Evolutionary conservation across 305 asterid species (phyloP).

Genomic region (Fraxinus xanthoxyloides): DNA sequence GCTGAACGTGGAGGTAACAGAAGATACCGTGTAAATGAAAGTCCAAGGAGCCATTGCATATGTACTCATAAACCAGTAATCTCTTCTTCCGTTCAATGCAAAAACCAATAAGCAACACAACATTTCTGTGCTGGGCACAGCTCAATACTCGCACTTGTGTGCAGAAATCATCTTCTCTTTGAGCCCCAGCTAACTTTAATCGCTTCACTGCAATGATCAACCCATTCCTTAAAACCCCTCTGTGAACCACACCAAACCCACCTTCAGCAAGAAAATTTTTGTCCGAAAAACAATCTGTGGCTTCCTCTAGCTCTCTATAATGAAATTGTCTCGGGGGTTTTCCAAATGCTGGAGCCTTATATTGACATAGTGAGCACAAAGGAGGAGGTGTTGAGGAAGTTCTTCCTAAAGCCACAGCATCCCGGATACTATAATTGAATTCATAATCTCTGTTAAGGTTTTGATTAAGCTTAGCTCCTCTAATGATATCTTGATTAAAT

Average conservation of each 20-base stretch:
- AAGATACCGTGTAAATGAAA: conserved; percentile 71
- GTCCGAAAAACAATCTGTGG: conserved; percentile 66
- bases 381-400: conserved; percentile 73
- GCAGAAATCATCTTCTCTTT: conserved; percentile 75
- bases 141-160: conserved; percentile 77
- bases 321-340: conserved; percentile 70
- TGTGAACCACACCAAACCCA: conserved; percentile 66
- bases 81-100: conserved; percentile 61
- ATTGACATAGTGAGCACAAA: conserved; percentile 66
- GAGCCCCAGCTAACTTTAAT: conserved; percentile 60
- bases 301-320: conserved; percentile 70
- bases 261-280: conserved; percentile 68
- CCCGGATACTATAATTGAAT: conserved; percentile 63
- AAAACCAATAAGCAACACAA: conserved; percentile 76
- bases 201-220: conserved; percentile 62
- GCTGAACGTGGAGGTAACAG: conserved; percentile 12
- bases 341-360: conserved; percentile 78
- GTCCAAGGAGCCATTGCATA: conserved; percentile 76
- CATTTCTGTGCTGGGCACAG: conserved; percentile 92
- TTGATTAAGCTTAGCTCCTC: conserved; percentile 17
- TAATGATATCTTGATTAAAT: conserved; percentile 20
- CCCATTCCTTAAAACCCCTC: conserved; percentile 74
- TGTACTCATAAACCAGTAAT: conserved; percentile 72
- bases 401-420: conserved; percentile 64
- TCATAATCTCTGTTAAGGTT: conserved; percentile 27